Evolutionary conservation across 306 rosid species (phyloP).

Genomic region (Lagenaria siceraria): DNA sequence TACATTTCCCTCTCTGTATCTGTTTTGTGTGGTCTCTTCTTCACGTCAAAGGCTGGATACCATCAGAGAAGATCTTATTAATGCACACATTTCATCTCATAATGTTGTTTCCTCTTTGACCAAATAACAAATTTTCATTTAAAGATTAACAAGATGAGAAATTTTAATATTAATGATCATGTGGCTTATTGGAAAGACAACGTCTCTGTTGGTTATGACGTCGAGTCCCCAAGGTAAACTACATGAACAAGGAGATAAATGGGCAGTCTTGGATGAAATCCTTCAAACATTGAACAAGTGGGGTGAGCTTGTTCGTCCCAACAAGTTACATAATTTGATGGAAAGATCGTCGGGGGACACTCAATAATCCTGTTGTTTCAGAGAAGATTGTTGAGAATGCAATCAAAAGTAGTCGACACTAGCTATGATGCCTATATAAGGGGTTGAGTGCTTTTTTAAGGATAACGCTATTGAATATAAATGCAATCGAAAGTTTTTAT

Average conservation of each 20-base stretch:
- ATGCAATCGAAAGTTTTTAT: not conserved
- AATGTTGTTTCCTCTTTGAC: not conserved
- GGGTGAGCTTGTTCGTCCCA: not conserved
- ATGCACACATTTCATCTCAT: not conserved
- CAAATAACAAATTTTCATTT: not conserved
- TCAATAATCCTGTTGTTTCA: not conserved
- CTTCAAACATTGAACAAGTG: not conserved
- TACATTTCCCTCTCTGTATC: not conserved
- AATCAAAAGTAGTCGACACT: not conserved
- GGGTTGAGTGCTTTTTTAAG: not conserved
- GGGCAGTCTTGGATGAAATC: not conserved
- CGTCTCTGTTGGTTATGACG: not conserved
- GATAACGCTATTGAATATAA: too few relatives aligned
- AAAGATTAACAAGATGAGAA: too few relatives aligned
- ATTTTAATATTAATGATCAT: not conserved
- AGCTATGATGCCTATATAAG: not conserved
- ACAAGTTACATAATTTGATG: not conserved
- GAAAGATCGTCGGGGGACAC: not conserved
- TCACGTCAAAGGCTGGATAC: not conserved
- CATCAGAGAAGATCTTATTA: not conserved
- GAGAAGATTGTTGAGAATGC: not conserved
- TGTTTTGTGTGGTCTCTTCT: not conserved
- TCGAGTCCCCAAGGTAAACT: too few relatives aligned
- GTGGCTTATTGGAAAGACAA: not conserved
- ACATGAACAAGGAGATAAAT: not conserved